Evolutionary conservation across 257 asterid species (phyloP), one percentile per base, ranked within the genome.

Genomic region (Gynochthodes officinalis): DNA sequence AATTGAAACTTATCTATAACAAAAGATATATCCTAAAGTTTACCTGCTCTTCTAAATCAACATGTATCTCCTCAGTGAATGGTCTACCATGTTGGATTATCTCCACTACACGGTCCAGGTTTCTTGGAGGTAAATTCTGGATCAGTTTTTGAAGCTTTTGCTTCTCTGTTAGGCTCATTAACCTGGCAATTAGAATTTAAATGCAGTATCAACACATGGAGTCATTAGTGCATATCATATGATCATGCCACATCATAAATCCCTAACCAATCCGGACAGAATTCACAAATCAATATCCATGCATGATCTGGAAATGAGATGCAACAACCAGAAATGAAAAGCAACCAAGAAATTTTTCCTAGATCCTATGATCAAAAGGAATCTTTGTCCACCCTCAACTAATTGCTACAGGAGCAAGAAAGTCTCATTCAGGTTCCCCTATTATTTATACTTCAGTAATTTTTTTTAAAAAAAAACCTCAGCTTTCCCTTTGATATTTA

Each of bases 21-120:
- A 57, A 30, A 39, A 30, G 11, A 35, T 15, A 19, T 69, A 69
- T 54, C 25, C 18, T 14, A 28, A 71, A 9, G n/a, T 25, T n/a
- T 86, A 90, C 98, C 98, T 89, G 82, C 16, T 74, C 65, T 2
- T 81, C 86, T 32, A 92, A 79, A 72, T 90, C 93, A 33, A 89
- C 80, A 9, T 58, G 76, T 75, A 87, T 63, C 82, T 82, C 87
- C 30, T 71, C 75, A 35, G 73, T 69, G 33, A 64, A 35, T 61
- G 82, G 85, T 65, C 75, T 80, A 35, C 60, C 32, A 16, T 42
- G 80, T 27, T 71, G 79, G 16, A 90, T 65, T 30, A 90, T 80
- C 75, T 90, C 93, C 75, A 76, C 91, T 1, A 90, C 89, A 23
- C 82, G 89, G 49, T 80, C 88, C 42, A 90, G 85, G 79, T 89